Evolutionary conservation across 208 protist genomes (phyloP).

Genomic region (Trypanosoma avium): DNA sequence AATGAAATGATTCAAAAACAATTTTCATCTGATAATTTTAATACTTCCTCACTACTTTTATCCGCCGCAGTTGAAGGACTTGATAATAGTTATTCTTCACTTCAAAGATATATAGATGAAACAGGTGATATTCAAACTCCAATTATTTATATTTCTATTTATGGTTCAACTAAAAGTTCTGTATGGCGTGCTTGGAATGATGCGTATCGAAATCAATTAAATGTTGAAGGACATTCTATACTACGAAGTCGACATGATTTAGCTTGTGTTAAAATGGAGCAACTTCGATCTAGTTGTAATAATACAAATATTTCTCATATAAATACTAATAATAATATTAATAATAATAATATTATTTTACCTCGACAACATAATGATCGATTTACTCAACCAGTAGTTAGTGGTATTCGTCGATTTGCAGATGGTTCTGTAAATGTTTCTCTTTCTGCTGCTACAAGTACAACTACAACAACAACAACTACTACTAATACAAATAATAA

Average conservation of each 20-base stretch:
- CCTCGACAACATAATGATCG: slow-evolving; percentile 22
- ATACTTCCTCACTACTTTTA: slow-evolving; percentile 49
- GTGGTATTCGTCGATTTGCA: no score
- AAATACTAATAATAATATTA: neutral
- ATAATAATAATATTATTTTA: slow-evolving; percentile 1
- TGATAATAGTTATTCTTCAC: slow-evolving; percentile 28
- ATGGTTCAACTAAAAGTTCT: slow-evolving; percentile 32
- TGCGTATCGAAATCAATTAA: slow-evolving; percentile 62
- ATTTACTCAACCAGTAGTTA: no score
- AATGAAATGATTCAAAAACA: slow-evolving; percentile 47
- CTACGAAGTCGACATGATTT: slow-evolving; percentile 69
- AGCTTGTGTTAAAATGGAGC: slow-evolving; percentile 38
- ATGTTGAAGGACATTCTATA: slow-evolving; percentile 47
- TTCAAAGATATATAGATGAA: slow-evolving; percentile 86
- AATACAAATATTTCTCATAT: neutral
- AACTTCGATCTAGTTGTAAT: slow-evolving; percentile 26
- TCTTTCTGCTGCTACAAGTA: no score
- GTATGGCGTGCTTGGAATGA: slow-evolving; percentile 53
- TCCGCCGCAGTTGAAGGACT: slow-evolving; percentile 57
- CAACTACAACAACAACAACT: neutral
- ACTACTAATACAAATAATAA: neutral
- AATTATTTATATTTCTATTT: slow-evolving; percentile 55
- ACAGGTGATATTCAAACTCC: slow-evolving; percentile 71
- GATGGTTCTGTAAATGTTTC: no score
- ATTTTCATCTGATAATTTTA: slow-evolving; percentile 14